A percentile compares a stretch with the other conserved stretches of the same genome.
Conservation (phyloP, 2,329 filamentous ascomycete species). For the Colletotrichum somersetense region DNA sequence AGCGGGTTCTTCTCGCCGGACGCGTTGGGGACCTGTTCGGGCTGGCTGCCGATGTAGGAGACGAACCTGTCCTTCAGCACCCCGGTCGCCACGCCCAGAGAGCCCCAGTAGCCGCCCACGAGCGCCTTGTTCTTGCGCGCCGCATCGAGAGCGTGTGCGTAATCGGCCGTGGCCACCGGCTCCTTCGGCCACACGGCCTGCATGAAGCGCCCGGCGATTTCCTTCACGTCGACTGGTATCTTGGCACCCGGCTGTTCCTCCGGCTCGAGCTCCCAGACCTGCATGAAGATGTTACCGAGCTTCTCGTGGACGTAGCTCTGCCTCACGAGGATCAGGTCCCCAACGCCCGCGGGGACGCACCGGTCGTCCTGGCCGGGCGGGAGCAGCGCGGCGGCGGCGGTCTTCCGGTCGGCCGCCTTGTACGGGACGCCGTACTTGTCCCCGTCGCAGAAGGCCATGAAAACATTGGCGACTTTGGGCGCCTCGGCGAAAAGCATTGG, state of each 20-base stretch:
- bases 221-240: rapidly evolving
- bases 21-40: neutral
- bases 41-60: neutral
- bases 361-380: neutral
- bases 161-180: rapidly evolving
- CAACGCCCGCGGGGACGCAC: neutral
- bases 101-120: neutral
- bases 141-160: neutral
- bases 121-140: neutral
- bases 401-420: neutral
- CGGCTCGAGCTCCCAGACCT: neutral
- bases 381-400: neutral
- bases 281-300: neutral
- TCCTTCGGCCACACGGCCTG: neutral
- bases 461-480: rapidly evolving
- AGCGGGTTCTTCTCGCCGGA: neutral
- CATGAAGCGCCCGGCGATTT: neutral
- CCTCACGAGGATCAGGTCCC: neutral
- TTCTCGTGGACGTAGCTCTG: neutral
- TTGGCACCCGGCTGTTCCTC: neutral
- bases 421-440: neutral
- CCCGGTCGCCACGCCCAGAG: neutral
- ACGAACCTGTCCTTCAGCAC: neutral
- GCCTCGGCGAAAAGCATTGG: rapidly evolving
- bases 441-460: neutral